Base-by-base conservation (phyloP, 1,284 basidiomycete species). In the Ceratobasidium sp. region DNA sequence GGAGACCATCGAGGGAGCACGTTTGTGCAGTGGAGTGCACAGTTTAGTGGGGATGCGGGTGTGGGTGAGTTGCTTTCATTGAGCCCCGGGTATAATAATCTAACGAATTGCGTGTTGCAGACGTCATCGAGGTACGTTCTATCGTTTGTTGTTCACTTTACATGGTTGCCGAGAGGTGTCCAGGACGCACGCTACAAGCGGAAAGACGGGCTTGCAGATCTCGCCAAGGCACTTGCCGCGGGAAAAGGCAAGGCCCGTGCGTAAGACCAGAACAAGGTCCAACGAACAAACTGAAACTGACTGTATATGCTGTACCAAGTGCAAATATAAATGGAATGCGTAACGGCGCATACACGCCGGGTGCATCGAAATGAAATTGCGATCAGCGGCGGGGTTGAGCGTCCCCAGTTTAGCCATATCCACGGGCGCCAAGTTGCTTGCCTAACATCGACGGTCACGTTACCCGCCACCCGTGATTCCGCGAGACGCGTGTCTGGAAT, bases 1-100 rank as follows among this genome's bases (percentile, higher is more conserved):
- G 66, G 66, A 2, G 66, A 58, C 18, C 53, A 69, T 33, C 40
- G 42, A 0, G 66, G 66, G 42, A 54, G 49, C 42, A 69, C 66
- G 66, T 69, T 69, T 69, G 66, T 69, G 16, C 66, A 69, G 30
- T 69, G 66, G 66, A 69, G 66, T 28, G 66, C 54, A 18, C 66
- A 69, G 42, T 69, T 69, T 48, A 69, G 66, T 25, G 66, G 66
- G 18, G 66, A 69, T 18, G 66, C 66, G 8, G 66, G 54, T 18
- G 49, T 69, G 1, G 66, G 66, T 69, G 66, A 69, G 66, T 69
- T 40, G 14, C 2, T 23, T 40, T 25, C n/a, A 7, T 46, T 42
- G 12, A 9, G 12, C 11, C n/a, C 3, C 23, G 59, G 30, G 23
- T 28, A 46, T 16, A 14, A 46, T 16, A 14, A 36, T 23, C 18